Evolutionary conservation across 371 early-diverging fungal species (phyloP).

Genomic region (Mucor sp.): DNA sequence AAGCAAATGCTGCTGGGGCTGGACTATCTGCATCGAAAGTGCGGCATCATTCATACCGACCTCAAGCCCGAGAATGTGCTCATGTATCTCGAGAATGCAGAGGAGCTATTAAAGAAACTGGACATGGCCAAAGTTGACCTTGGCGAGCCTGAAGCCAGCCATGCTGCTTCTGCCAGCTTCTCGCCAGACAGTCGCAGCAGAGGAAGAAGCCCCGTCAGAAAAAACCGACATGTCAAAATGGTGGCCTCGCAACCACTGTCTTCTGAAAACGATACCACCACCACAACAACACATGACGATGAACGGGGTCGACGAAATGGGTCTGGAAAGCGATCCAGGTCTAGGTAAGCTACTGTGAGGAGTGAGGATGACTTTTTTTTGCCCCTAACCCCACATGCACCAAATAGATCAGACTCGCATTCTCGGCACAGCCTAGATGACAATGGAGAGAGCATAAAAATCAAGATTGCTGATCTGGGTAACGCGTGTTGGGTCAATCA

Average conservation of each 20-base stretch:
- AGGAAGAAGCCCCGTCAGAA: slow-evolving; percentile 36
- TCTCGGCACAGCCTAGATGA: slow-evolving; percentile 1
- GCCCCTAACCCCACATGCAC: not conserved
- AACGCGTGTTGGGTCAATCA: slow-evolving; percentile 97
- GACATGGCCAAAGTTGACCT: not conserved
- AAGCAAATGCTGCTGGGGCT: slow-evolving; percentile 89
- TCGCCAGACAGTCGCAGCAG: slow-evolving; percentile 20
- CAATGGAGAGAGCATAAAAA: slow-evolving; percentile 49
- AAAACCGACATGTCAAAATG: slow-evolving; percentile 30
- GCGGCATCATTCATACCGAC: slow-evolving; percentile 98
- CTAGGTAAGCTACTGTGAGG: not conserved
- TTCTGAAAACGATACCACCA: slow-evolving; percentile 11
- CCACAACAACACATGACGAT: not conserved
- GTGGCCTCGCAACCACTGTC: slow-evolving; percentile 43
- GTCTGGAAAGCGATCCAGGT: slow-evolving; percentile 17
- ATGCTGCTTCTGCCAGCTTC: not conserved
- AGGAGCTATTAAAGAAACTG: slow-evolving; percentile 55
- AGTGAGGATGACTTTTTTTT: no score
- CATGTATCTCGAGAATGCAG: slow-evolving; percentile 87
- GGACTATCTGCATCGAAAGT: slow-evolving; percentile 91
- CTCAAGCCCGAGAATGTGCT: slow-evolving; percentile 97
- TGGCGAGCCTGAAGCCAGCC: not conserved
- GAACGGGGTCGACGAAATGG: slow-evolving; percentile 15
- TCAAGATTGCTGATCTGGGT: slow-evolving; percentile 98
- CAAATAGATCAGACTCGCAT: slow-evolving; percentile 7